Evolutionary conservation across 176 grass and related monocot species (phyloP).

Genomic region (Coix lacrymajobi): DNA sequence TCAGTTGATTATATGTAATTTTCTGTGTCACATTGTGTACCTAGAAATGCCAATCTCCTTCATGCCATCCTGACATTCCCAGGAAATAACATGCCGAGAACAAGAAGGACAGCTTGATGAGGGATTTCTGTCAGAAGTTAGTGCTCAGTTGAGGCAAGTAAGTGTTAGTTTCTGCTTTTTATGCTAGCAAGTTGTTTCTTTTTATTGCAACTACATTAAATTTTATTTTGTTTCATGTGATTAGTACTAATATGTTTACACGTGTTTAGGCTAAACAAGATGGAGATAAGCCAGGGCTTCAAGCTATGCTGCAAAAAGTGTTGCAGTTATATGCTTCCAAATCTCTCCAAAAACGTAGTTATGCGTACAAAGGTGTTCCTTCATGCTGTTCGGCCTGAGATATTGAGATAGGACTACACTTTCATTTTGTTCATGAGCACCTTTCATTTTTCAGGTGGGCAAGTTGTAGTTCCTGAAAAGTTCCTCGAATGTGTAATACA

Average conservation of each 20-base stretch:
- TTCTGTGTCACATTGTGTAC: not conserved
- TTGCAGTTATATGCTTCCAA: slow-evolving; percentile 92
- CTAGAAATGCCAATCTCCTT: not conserved
- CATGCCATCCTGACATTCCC: not conserved
- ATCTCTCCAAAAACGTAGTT: slow-evolving; percentile 73
- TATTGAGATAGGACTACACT: not conserved
- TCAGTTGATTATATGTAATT: not conserved
- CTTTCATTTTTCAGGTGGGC: slow-evolving; percentile 39
- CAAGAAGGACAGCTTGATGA: slow-evolving; percentile 84
- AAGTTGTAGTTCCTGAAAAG: slow-evolving; percentile 67
- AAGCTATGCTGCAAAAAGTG: slow-evolving; percentile 86
- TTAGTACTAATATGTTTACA: slow-evolving; percentile 8
- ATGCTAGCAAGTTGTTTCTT: not conserved
- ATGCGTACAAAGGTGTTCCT: slow-evolving; percentile 72
- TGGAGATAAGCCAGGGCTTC: slow-evolving; percentile 82
- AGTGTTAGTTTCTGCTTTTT: slow-evolving; percentile 26
- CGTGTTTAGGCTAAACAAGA: slow-evolving; percentile 72
- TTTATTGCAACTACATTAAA: not conserved
- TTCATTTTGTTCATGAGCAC: not conserved
- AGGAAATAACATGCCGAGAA: slow-evolving; percentile 75
- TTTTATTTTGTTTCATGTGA: not conserved
- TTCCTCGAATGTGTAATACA: slow-evolving; percentile 89
- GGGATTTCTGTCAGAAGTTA: slow-evolving; percentile 94
- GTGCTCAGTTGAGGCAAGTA: slow-evolving; percentile 87
- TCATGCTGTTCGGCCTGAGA: not conserved